Base-by-base conservation (phyloP, 257 asterid species). In the Scutellaria galericulata region DNA sequence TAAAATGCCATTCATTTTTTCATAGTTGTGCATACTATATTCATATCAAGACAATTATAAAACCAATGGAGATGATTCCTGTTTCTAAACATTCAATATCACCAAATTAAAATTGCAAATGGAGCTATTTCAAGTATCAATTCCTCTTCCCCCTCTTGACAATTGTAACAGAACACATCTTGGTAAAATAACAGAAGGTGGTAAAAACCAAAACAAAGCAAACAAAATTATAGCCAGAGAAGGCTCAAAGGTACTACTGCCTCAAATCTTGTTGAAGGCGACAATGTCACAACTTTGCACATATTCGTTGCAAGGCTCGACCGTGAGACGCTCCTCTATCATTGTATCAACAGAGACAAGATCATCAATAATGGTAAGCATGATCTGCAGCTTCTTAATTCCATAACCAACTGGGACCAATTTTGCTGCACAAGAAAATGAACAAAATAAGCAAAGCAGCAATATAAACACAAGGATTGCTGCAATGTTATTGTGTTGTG, bases 241-340 rank as follows among this genome's bases (percentile, higher is more conserved):
- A 75, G 82, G 80, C 80, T 27, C 14, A 0, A 9, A 7, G 46
- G 42, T 9, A 48, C 48, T 59, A n/a, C 11, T 12, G 31, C 73
- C 80, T 83, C 75, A 89, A 65, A 89, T 89, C 64, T 89, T 89
- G 96, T 89, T 86, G 86, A 89, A 89, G 55, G 92, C 92, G 22
- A 83, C 90, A 48, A 89, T 89, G 59, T 89, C 96, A 12, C 89
- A 89, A 77, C 96, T 89, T 60, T 89, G 93, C 18, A 87, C 86
- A 22, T 82, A 80, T 64, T 89, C 93, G 9, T 75, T 89, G 81
- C 47, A 18, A 1, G 96, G 96, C 81, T 87, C 93, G 9, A 61
- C 96, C 0, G 88, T 86, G 64, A 86, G 90, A 9, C 40, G 44
- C 64, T 86, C 90, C 84, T 89, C 93, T 0, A 87, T 78, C 68